phyloP scores from a whole-genome alignment of 495 filamentous ascomycete species.

The Penicillium flavigenum region DNA sequence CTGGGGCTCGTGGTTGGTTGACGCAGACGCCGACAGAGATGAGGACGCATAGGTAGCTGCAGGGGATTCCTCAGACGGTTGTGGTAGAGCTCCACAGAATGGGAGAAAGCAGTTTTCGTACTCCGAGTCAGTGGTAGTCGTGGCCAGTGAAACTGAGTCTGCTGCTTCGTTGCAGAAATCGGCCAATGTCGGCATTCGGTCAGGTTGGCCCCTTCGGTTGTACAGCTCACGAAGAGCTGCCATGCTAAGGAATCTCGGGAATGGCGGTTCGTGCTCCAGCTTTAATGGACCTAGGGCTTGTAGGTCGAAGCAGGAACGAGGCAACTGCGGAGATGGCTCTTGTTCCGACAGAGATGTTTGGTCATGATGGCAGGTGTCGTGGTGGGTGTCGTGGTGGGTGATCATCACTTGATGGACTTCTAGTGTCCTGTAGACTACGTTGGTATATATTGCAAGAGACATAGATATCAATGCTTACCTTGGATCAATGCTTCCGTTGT shows the following conservation, averaged over 20 bases:
- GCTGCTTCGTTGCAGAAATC: not conserved
- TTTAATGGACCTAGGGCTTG: not conserved
- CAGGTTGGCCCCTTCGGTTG: not conserved
- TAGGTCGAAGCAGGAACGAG: not conserved
- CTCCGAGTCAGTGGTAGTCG: not conserved
- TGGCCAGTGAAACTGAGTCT: not conserved
- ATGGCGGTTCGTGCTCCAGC: constrained; percentile 1
- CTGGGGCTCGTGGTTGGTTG: not conserved
- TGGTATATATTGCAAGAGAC: not conserved
- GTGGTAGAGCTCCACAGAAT: not conserved
- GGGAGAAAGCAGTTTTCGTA: not conserved
- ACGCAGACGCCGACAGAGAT: not conserved
- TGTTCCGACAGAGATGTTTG: not conserved
- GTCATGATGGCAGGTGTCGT: not conserved
- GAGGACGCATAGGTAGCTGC: not conserved
- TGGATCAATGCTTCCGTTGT: constrained; percentile 6
- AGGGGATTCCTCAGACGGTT: not conserved
- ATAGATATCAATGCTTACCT: not conserved
- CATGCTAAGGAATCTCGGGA: not conserved
- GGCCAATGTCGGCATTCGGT: not conserved
- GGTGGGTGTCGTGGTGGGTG: not conserved
- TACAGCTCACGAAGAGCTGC: not conserved
- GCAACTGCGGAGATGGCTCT: not conserved
- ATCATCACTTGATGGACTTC: not conserved
- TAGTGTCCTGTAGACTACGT: not conserved